A percentile compares a stretch with the other conserved stretches of the same genome.
Evolutionary conservation across 2,329 filamentous ascomycete genomes (phyloP).

Genomic region (Cytospora piceicola): DNA sequence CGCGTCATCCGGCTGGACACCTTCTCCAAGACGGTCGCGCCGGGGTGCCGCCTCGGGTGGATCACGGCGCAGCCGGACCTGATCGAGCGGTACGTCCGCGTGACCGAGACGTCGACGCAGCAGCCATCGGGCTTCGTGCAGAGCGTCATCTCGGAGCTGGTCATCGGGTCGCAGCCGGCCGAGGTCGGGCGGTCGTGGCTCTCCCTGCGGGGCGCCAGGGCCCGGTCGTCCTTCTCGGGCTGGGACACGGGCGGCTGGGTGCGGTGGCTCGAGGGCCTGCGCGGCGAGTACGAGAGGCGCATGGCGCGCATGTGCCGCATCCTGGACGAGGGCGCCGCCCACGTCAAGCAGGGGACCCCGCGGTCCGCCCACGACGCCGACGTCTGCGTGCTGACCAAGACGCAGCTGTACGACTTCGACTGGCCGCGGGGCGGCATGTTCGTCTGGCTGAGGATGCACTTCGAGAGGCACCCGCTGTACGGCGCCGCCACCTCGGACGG

Average conservation of each 20-base stretch:
- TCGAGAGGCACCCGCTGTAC: slow-evolving; percentile 74
- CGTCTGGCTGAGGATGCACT: slow-evolving; percentile 76
- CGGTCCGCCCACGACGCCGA: slow-evolving; percentile 53
- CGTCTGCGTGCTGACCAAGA: slow-evolving; percentile 78
- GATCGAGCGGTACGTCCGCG: slow-evolving; percentile 72
- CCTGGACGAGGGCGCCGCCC: slow-evolving; percentile 69
- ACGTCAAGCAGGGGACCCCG: slow-evolving; percentile 65
- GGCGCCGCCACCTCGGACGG: slow-evolving; percentile 38
- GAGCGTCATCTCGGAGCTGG: slow-evolving; percentile 73
- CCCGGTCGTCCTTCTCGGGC: slow-evolving; percentile 54
- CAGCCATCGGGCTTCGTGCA: slow-evolving; percentile 91
- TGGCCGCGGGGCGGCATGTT: slow-evolving; percentile 93
- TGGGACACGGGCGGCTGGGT: slow-evolving; percentile 90
- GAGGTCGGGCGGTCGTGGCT: slow-evolving; percentile 48
- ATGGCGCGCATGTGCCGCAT: slow-evolving; percentile 79
- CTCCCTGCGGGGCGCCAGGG: slow-evolving; percentile 50
- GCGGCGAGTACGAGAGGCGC: slow-evolving; percentile 80
- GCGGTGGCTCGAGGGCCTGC: slow-evolving; percentile 84
- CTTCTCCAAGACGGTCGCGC: slow-evolving; percentile 91
- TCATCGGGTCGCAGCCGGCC: slow-evolving; percentile 71
- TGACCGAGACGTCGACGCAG: slow-evolving; percentile 78
- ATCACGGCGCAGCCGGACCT: slow-evolving; percentile 82
- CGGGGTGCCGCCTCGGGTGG: slow-evolving; percentile 89
- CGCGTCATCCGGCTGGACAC: slow-evolving; percentile 89
- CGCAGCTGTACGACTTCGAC: slow-evolving; percentile 72